These are phyloP conservation scores for Aspergillus sp. DNA, from an alignment of 2,329 filamentous ascomycete genomes.

Conservation along the genomic window DNA sequence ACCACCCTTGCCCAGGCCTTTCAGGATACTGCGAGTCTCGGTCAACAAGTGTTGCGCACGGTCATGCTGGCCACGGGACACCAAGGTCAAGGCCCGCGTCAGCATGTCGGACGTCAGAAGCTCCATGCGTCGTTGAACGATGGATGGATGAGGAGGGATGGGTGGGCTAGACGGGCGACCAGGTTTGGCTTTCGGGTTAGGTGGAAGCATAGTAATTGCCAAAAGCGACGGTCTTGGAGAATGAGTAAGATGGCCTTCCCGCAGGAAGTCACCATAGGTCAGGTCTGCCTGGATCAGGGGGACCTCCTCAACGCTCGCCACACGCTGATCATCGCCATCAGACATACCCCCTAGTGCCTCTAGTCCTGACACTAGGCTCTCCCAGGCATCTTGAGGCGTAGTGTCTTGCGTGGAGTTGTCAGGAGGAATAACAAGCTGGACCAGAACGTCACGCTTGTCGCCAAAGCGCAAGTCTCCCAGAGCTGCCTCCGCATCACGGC, in stretches of 20 bases:
- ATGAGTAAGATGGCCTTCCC: slow-evolving; percentile 82
- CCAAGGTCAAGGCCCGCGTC: slow-evolving; percentile 84
- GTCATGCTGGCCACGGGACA: slow-evolving; percentile 89
- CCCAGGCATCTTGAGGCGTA: slow-evolving; percentile 91
- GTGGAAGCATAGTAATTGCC: slow-evolving; percentile 88
- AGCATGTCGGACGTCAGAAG: slow-evolving; percentile 97
- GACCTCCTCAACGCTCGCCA: slow-evolving; percentile 87
- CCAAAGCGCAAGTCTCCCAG: slow-evolving; percentile 92
- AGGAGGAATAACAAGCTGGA: slow-evolving; percentile 88
- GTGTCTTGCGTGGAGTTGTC: slow-evolving; percentile 81
- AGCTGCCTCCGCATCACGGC: slow-evolving; percentile 88
- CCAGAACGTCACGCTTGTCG: slow-evolving; percentile 90
- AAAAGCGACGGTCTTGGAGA: slow-evolving; percentile 86
- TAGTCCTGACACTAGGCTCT: slow-evolving; percentile 91
- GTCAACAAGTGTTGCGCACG: slow-evolving; percentile 87
- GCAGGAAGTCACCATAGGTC: slow-evolving; percentile 87
- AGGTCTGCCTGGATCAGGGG: slow-evolving; percentile 94
- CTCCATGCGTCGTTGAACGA: slow-evolving; percentile 97
- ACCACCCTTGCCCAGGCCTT: slow-evolving; percentile 92
- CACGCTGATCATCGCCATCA: slow-evolving; percentile 81
- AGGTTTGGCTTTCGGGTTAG: slow-evolving; percentile 63
- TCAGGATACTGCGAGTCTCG: slow-evolving; percentile 92
- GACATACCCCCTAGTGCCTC: slow-evolving; percentile 87
- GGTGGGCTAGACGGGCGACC: slow-evolving; percentile 64
- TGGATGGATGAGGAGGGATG: slow-evolving; percentile 91